phyloP scores from a whole-genome alignment of 2,329 filamentous ascomycete genomes.

The Ophiostoma ips region DNA sequence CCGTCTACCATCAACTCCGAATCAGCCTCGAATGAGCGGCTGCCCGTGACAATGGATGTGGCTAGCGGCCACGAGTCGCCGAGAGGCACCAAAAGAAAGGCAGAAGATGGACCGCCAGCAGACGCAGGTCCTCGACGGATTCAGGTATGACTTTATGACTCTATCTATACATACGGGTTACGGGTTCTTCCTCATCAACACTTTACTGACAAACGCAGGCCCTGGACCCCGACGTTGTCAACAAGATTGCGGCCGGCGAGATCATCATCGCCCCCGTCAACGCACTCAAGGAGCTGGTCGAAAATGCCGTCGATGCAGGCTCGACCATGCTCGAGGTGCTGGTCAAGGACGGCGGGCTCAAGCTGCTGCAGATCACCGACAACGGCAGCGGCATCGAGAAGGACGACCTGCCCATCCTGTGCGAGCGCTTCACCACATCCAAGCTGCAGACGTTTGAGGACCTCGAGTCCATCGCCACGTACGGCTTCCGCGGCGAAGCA shows the following conservation, averaged over 20 bases:
- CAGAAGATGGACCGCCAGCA: neutral
- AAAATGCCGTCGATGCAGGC: constrained; percentile 96
- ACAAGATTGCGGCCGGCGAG: constrained; percentile 96
- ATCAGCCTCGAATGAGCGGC: too few species aligned
- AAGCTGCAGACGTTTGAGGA: constrained; percentile 93
- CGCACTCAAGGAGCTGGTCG: constrained; percentile 88
- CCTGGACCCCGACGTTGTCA: constrained; percentile 82
- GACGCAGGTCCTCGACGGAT: constrained; percentile 25
- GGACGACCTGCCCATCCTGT: constrained; percentile 82
- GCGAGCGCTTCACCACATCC: constrained; percentile 91
- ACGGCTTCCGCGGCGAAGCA: constrained; percentile 95
- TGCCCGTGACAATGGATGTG: too few species aligned
- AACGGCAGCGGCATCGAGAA: constrained; percentile 95
- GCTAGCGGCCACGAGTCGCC: neutral
- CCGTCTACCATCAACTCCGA: constrained; percentile 5
- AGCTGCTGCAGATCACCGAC: constrained; percentile 90
- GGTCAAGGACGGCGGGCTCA: constrained; percentile 89
- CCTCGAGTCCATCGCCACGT: constrained; percentile 76
- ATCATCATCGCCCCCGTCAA: constrained; percentile 97
- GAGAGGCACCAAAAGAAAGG: constrained; percentile 9
- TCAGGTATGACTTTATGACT: constrained; percentile 32
- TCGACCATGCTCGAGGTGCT: constrained; percentile 81
- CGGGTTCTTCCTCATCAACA: neutral
- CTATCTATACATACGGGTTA: too few species aligned
- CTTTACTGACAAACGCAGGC: constrained; percentile 38